Conservation (phyloP, 1,139 yeast species). For the Pichiaceae sp. region DNA sequence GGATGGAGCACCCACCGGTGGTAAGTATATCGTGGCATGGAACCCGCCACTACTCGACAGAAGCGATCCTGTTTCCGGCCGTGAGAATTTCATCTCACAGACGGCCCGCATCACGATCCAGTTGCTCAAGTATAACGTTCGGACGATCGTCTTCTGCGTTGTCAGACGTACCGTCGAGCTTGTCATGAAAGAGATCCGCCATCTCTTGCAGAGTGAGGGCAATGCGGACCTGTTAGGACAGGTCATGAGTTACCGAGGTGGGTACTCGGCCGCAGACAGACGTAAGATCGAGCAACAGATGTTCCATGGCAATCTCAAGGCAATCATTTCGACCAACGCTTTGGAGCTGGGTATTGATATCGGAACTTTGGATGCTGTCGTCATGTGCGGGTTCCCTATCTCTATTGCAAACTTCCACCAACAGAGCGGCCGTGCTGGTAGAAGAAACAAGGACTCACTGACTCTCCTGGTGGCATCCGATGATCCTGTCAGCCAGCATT, state of each 20-base stretch:
- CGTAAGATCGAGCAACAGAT: constrained; percentile 80
- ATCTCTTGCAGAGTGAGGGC: constrained; percentile 32
- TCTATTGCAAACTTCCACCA: constrained; percentile 85
- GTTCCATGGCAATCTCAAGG: constrained; percentile 79
- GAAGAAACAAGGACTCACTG: constrained; percentile 67
- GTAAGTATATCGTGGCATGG: constrained; percentile 72
- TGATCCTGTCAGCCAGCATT: constrained; percentile 82
- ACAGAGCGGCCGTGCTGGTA: constrained; percentile 94
- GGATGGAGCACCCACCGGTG: constrained; percentile 88
- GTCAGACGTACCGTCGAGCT: constrained; percentile 82
- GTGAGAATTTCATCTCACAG: constrained; percentile 68
- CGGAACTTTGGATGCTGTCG: constrained; percentile 83
- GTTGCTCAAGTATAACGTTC: constrained; percentile 52
- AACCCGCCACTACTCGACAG: constrained; percentile 63
- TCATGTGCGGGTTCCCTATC: constrained; percentile 86
- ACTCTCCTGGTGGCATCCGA: constrained; percentile 80
- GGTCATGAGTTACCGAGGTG: constrained; percentile 92
- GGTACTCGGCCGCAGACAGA: constrained; percentile 80
- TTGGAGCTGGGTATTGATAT: constrained; percentile 92
- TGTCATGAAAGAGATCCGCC: constrained; percentile 72
- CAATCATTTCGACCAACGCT: constrained; percentile 92
- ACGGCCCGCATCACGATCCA: constrained; percentile 67
- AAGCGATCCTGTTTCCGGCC: constrained; percentile 45
- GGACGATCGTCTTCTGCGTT: constrained; percentile 86
- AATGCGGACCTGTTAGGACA: constrained; percentile 44